These are phyloP conservation scores for Isoetes taiwanensis DNA, from an alignment of 75 land plant genomes.

Conservation along the genomic window DNA sequence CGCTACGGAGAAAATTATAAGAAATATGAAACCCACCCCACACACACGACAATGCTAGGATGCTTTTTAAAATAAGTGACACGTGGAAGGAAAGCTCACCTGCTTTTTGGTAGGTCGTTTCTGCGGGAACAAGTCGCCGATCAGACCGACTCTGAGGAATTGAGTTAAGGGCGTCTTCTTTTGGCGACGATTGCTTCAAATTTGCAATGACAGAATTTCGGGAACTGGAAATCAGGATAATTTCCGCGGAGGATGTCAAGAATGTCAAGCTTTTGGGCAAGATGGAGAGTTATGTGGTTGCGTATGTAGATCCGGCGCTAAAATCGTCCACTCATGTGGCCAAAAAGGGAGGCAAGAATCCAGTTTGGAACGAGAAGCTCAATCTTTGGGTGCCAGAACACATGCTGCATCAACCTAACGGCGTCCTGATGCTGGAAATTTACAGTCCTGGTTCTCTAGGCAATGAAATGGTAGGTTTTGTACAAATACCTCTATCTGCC, in stretches of 20 bases:
- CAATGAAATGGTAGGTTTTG: background rate
- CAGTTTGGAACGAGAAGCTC: constrained; percentile 10
- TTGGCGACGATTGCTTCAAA: too few species aligned
- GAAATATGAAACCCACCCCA: too few species aligned
- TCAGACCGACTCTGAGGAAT: too few species aligned
- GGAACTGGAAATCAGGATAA: background rate
- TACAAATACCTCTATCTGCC: background rate
- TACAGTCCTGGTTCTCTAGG: background rate
- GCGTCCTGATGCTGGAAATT: background rate
- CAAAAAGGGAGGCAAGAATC: background rate
- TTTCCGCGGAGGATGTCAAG: constrained; percentile 11
- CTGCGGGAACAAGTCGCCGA: too few species aligned
- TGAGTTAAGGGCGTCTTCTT: too few species aligned
- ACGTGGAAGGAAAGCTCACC: too few species aligned
- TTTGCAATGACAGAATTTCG: background rate
- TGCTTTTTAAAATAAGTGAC: too few species aligned
- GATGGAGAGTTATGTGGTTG: constrained; percentile 10
- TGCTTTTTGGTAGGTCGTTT: too few species aligned
- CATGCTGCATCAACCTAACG: background rate
- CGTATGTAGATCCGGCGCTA: constrained; percentile 6
- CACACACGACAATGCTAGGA: too few species aligned
- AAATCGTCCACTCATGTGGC: constrained; percentile 3
- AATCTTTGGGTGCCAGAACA: background rate
- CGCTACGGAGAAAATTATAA: too few species aligned
- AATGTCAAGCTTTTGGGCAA: constrained; percentile 11